These are phyloP conservation scores for Lycium ferocissimum DNA, from an alignment of 257 asterid species.

Conservation along the genomic window DNA sequence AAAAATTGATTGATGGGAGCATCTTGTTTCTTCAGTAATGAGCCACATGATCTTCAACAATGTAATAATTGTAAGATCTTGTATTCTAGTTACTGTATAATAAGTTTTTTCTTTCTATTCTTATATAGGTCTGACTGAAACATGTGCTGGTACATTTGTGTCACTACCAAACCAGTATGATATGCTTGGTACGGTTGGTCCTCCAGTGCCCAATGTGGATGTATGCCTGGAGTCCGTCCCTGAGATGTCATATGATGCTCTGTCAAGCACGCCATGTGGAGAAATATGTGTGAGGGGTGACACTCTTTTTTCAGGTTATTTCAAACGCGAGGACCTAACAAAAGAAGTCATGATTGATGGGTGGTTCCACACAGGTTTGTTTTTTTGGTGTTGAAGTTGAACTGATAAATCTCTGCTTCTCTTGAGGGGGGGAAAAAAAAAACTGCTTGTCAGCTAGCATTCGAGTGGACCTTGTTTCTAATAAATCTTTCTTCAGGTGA, in stretches of 20 bases:
- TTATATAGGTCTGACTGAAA: slow-evolving; percentile 85
- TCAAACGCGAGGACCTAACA: slow-evolving; percentile 92
- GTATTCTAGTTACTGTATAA: neutral
- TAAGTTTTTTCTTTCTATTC: slow-evolving; percentile 30
- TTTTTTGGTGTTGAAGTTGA: slow-evolving; percentile 21
- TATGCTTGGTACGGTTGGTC: slow-evolving; percentile 97
- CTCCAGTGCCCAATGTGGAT: slow-evolving; percentile 96
- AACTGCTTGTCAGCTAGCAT: neutral
- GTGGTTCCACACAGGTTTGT: slow-evolving; percentile 97
- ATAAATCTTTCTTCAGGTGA: slow-evolving; percentile 64
- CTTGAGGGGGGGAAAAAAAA: no score
- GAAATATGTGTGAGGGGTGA: slow-evolving; percentile 93
- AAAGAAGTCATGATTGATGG: slow-evolving; percentile 84
- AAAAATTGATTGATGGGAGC: neutral
- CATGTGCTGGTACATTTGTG: slow-evolving; percentile 95
- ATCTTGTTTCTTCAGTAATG: neutral
- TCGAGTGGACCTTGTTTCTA: neutral
- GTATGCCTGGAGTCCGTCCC: slow-evolving; percentile 95
- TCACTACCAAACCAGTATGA: slow-evolving; percentile 70
- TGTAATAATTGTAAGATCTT: neutral
- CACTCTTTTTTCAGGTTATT: slow-evolving; percentile 81
- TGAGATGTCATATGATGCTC: slow-evolving; percentile 94
- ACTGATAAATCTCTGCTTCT: neutral
- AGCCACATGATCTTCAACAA: neutral
- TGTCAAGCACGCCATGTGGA: slow-evolving; percentile 83